Conservation (phyloP, 78 protist genomes). For the Dictyostelium purpureum region DNA sequence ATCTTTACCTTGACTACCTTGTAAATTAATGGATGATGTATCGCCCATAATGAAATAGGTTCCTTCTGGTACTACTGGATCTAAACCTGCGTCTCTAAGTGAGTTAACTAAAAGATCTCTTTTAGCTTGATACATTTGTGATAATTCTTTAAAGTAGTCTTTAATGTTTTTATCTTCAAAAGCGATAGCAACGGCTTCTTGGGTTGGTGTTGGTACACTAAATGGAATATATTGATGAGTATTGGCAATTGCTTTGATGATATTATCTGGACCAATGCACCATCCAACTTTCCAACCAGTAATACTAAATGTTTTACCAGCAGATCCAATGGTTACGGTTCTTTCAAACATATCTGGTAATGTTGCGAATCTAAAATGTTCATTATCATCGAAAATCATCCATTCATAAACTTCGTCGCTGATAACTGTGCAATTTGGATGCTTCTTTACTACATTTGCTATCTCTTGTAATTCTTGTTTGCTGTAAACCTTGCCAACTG, state of each 20-base stretch:
- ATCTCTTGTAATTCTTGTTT: constrained; percentile 40
- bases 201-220: constrained; percentile 84
- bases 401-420: constrained; percentile 90
- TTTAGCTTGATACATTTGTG: background rate
- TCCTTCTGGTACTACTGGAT: constrained; percentile 82
- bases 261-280: constrained; percentile 76
- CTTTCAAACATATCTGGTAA: constrained; percentile 76
- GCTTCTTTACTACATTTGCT: constrained; percentile 44
- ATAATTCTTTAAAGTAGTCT: constrained; percentile 25
- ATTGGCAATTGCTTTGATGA: constrained; percentile 23
- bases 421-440: constrained; percentile 67
- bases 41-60: constrained; percentile 71
- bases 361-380: constrained; percentile 69
- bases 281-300: constrained; percentile 93
- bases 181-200: constrained; percentile 83
- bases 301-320: constrained; percentile 88
- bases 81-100: constrained; percentile 49
- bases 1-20: constrained; percentile 55
- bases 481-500: constrained; percentile 86
- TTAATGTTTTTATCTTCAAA: constrained; percentile 23
- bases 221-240: constrained; percentile 74
- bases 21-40: background rate
- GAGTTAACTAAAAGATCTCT: constrained; percentile 39
- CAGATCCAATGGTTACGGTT: constrained; percentile 85
- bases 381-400: constrained; percentile 54